These are phyloP conservation scores for Takashimella tepidaria DNA, from an alignment of 1,284 basidiomycete genomes.

Conservation along the genomic window DNA sequence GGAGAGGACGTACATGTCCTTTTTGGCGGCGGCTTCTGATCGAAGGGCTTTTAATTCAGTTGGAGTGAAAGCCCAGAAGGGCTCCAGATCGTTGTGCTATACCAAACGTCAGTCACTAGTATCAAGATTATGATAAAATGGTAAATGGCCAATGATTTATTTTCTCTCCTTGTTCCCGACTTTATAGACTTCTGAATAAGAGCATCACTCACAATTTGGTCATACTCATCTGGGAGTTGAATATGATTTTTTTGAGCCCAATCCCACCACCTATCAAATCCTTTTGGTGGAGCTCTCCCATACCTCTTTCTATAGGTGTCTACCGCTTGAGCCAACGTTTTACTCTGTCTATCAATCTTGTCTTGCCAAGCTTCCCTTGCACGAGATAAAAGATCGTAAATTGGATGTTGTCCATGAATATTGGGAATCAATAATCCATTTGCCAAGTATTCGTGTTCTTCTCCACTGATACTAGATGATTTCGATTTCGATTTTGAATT, in stretches of 20 bases:
- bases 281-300: constrained; percentile 41
- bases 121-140: too few species aligned
- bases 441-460: constrained; percentile 26
- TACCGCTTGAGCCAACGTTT: constrained; percentile 46
- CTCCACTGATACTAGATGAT: not conserved
- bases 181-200: not conserved
- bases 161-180: not conserved
- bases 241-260: constrained; percentile 35
- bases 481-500: not conserved
- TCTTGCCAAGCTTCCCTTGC: constrained; percentile 44
- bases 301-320: constrained; percentile 48
- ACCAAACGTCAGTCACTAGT: too few species aligned
- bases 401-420: constrained; percentile 41
- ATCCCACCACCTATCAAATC: constrained; percentile 43
- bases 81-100: constrained; percentile 42
- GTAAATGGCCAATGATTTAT: too few species aligned
- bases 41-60: constrained; percentile 19
- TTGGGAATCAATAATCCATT: constrained; percentile 40
- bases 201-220: constrained; percentile 43
- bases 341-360: constrained; percentile 45
- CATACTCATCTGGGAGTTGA: constrained; percentile 45
- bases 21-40: constrained; percentile 16
- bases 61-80: constrained; percentile 39
- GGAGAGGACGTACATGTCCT: constrained; percentile 40
- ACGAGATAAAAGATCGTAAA: constrained; percentile 44